Conservation (phyloP, 805 yeast genomes). For the Teunomyces panamensis region DNA sequence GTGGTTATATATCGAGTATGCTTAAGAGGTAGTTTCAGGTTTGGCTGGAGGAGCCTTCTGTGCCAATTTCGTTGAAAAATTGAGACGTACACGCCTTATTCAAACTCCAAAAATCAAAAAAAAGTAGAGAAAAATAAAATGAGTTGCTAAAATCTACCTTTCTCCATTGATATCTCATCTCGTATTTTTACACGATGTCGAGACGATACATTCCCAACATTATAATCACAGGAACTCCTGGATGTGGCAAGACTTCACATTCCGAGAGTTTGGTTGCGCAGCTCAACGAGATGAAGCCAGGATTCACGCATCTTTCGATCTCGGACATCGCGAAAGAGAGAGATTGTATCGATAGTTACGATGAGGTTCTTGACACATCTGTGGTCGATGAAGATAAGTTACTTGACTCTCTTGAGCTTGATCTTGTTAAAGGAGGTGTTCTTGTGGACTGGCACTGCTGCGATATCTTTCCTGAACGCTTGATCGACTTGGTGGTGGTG, state of each 20-base stretch:
- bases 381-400: conserved; percentile 92
- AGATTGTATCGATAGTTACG: conserved; percentile 78
- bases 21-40: background rate
- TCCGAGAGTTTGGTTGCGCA: conserved; percentile 55
- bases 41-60: background rate
- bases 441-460: conserved; percentile 97
- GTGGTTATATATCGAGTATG: background rate
- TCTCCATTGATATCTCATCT: background rate
- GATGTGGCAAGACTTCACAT: conserved; percentile 83
- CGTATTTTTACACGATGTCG: conserved; percentile 16
- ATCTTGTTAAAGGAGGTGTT: conserved; percentile 80
- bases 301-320: conserved; percentile 55
- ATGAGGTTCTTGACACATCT: conserved; percentile 77
- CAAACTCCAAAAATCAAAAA: background rate
- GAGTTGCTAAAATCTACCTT: background rate
- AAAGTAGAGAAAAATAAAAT: background rate
- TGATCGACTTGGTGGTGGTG: conserved; percentile 90
- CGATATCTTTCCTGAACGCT: conserved; percentile 89
- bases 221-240: conserved; percentile 93
- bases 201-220: conserved; percentile 61
- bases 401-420: conserved; percentile 75
- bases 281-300: conserved; percentile 34
- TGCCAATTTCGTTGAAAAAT: background rate
- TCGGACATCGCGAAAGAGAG: conserved; percentile 80
- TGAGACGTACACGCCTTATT: background rate